Evolutionary conservation across 169 alveolate species (phyloP).

Genomic region (Cryptosporidium sp.): DNA sequence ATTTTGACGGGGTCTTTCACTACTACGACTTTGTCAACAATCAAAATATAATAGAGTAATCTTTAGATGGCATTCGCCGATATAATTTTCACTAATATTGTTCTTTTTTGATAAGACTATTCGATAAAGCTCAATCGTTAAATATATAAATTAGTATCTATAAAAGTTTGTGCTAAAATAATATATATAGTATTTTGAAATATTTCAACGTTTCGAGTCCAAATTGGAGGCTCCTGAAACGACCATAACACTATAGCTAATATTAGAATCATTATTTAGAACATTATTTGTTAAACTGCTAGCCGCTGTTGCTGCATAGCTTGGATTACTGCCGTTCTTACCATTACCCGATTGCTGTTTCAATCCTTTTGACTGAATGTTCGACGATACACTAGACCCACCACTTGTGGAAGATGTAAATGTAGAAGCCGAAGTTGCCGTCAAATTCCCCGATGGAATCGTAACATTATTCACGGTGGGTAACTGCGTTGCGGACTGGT

Average conservation of each 20-base stretch:
- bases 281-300: conserved; percentile 59
- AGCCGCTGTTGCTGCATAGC: conserved; percentile 75
- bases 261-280: conserved; percentile 40
- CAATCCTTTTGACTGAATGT: conserved; percentile 9
- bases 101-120: background rate
- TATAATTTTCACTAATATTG: background rate
- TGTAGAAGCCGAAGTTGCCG: background rate
- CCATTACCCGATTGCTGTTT: conserved; percentile 28
- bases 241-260: conserved; percentile 74
- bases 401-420: conserved; percentile 10
- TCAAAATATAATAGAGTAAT: conserved; percentile 33
- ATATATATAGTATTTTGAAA: background rate
- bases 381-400: conserved; percentile 17
- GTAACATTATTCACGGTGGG: background rate
- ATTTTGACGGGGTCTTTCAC: conserved; percentile 71
- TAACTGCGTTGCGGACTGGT: background rate
- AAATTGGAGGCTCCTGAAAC: conserved; percentile 69
- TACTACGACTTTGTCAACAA: conserved; percentile 54
- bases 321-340: conserved; percentile 34
- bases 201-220: conserved; percentile 63
- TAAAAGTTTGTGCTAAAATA: conserved; percentile 7
- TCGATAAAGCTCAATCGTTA: background rate
- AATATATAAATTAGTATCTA: conserved; percentile 40
- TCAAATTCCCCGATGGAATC: background rate
- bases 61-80: background rate